Percentiles rank a stretch among this genome's conserved stretches.
phyloP scores from a whole-genome alignment of 2,329 filamentous ascomycete genomes.

The Dothideomycetidae sp. region DNA sequence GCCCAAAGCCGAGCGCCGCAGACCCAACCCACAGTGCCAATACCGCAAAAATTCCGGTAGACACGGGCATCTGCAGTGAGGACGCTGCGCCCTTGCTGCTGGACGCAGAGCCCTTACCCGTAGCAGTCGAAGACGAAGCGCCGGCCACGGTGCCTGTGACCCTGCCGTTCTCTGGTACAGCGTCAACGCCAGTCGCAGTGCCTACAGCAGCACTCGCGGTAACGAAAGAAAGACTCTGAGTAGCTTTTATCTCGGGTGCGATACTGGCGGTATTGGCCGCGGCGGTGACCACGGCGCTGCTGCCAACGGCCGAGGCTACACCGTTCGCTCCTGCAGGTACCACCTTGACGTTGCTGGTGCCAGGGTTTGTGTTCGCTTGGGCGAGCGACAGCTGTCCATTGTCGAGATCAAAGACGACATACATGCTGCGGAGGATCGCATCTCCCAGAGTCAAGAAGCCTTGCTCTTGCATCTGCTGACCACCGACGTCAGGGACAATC shows the following conservation, averaged over 20 bases:
- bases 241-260: slow-evolving; percentile 2
- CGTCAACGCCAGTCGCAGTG: slow-evolving; percentile 19
- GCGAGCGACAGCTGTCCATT: slow-evolving; percentile 22
- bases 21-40: not conserved
- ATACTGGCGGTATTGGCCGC: not conserved
- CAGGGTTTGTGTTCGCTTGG: slow-evolving; percentile 19
- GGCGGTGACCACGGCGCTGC: slow-evolving; percentile 8
- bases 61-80: not conserved
- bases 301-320: slow-evolving; percentile 17
- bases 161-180: slow-evolving; percentile 16
- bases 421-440: slow-evolving; percentile 21
- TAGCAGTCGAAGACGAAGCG: not conserved
- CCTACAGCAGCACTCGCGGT: slow-evolving; percentile 14
- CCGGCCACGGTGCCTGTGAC: slow-evolving; percentile 1
- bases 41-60: not conserved
- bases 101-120: not conserved
- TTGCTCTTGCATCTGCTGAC: not conserved
- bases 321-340: slow-evolving; percentile 18
- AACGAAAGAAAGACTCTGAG: slow-evolving; percentile 3
- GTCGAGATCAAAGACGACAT: slow-evolving; percentile 25
- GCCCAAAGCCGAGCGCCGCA: not conserved
- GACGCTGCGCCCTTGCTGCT: slow-evolving; percentile 2
- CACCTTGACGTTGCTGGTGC: slow-evolving; percentile 14
- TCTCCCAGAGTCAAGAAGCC: slow-evolving; percentile 19
- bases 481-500: slow-evolving; percentile 13